These are phyloP conservation scores for Penicillium cosmopolitanum DNA, from an alignment of 495 filamentous ascomycete genomes.

Conservation along the genomic window DNA sequence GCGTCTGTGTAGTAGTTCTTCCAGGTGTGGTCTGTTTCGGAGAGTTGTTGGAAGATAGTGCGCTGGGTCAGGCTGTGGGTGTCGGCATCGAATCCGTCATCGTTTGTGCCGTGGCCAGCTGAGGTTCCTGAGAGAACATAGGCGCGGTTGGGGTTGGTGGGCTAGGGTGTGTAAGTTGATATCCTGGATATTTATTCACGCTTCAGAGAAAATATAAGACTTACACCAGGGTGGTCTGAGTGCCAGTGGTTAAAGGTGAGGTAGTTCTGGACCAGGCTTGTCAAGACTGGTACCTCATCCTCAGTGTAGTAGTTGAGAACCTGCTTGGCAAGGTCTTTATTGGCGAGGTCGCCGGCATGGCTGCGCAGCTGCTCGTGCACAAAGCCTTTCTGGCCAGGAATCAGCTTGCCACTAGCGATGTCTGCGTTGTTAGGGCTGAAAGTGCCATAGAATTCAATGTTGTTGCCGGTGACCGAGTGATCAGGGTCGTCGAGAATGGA, in stretches of 20 bases:
- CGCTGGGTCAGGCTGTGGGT: slow-evolving; percentile 41
- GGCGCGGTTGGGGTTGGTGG: slow-evolving; percentile 53
- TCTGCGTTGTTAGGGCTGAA: slow-evolving; percentile 44
- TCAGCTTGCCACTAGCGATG: slow-evolving; percentile 39
- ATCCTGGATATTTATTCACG: neutral
- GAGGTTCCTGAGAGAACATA: slow-evolving; percentile 52
- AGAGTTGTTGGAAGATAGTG: slow-evolving; percentile 53
- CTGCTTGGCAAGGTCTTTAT: slow-evolving; percentile 42
- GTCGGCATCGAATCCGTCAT: slow-evolving; percentile 39
- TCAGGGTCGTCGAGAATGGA: slow-evolving; percentile 52
- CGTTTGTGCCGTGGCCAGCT: slow-evolving; percentile 51
- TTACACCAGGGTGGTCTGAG: slow-evolving; percentile 51
- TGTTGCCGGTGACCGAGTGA: slow-evolving; percentile 54
- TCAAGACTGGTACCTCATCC: slow-evolving; percentile 51
- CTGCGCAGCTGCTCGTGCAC: slow-evolving; percentile 49
- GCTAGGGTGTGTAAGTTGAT: slow-evolving; percentile 29
- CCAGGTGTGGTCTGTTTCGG: slow-evolving; percentile 48
- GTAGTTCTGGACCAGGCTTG: slow-evolving; percentile 53
- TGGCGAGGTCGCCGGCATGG: slow-evolving; percentile 37
- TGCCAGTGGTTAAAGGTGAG: slow-evolving; percentile 57
- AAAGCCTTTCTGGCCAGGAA: slow-evolving; percentile 46
- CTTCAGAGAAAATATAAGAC: slow-evolving; percentile 12
- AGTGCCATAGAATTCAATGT: slow-evolving; percentile 54
- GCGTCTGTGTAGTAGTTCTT: slow-evolving; percentile 52
- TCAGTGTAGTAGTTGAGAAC: slow-evolving; percentile 57